Evolutionary conservation across 352 stramenopile genomes (phyloP).

Genomic region (Pythium oligandrum): DNA sequence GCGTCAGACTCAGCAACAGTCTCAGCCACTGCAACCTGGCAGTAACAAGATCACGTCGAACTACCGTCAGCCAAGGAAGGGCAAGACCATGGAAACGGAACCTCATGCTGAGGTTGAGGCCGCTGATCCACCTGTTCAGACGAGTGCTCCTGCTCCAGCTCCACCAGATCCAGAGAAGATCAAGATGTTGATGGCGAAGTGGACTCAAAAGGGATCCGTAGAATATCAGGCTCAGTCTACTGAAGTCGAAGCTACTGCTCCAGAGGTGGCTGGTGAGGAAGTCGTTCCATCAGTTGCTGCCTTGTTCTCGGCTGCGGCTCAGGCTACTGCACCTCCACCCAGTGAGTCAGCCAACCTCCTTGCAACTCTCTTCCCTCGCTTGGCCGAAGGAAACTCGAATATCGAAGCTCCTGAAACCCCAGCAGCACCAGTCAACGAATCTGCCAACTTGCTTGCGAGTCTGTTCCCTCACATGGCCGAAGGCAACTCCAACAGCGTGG

Average conservation of each 20-base stretch:
- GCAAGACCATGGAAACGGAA: background rate
- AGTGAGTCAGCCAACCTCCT: constrained; percentile 10
- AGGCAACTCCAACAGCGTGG: background rate
- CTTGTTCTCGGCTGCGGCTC: constrained; percentile 30
- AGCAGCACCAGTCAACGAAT: constrained; percentile 15
- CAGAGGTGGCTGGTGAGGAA: constrained; percentile 3
- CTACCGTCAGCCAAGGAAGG: background rate
- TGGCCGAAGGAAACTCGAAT: constrained; percentile 20
- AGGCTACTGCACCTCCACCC: constrained; percentile 7
- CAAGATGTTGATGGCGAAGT: constrained; percentile 57
- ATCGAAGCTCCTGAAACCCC: constrained; percentile 6
- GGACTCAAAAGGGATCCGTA: constrained; percentile 28
- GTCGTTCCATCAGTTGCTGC: constrained; percentile 39
- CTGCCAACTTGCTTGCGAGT: constrained; percentile 7
- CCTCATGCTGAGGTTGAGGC: constrained; percentile 3
- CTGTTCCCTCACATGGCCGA: constrained; percentile 59
- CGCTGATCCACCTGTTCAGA: constrained; percentile 1
- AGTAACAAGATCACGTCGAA: constrained; percentile 11
- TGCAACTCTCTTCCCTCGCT: constrained; percentile 44
- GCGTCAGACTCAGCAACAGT: background rate
- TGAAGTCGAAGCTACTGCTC: constrained; percentile 2
- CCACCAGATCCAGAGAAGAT: constrained; percentile 57
- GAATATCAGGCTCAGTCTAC: background rate
- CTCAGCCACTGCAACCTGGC: background rate
- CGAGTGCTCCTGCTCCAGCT: constrained; percentile 10